Evolutionary conservation across 495 filamentous ascomycete genomes (phyloP), one percentile per base, ranked within the genome.

Genomic region (Cairneyella variabilis): DNA sequence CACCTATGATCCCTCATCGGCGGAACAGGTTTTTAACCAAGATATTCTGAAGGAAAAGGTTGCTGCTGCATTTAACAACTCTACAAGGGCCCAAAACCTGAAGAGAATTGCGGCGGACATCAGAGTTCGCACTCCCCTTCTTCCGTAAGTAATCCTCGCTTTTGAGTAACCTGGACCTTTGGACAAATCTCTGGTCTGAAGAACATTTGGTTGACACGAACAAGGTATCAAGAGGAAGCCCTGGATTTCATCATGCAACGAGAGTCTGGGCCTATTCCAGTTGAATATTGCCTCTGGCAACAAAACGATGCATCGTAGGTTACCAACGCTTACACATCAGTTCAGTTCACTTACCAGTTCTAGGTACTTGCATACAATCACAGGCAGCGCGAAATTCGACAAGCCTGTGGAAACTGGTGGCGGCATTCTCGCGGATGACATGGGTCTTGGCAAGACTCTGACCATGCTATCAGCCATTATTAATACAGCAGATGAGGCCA

Each of bases 391-490:
- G 30, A 56, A 1, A 4, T 39, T 14, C 25, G 20, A 42, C 1
- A 4, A 11, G 9, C 54, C 54, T 20, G 12, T 34, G 10, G 55
- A 58, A 30, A 58, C 25, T 26, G 28, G 39, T 3, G 91, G 91
- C 36, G 91, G 90, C 30, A 87, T 96, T 30, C 71, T 96, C 8
- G 89, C 89, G 20, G 91, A 96, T 64, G 91, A 96, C 56, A 96
- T 96, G 91, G 91, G 91, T 2, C 71, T 96, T 6, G 91, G 91
- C 10, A 96, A 96, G 68, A 95, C 91, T 0, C 75, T 96, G 12
- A 87, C 95, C 62, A 79, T 89, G 34, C 91, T 96, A 44, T 83
- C 87, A 37, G 64, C 95, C 21, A 85, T 96, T 40, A 66, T 88
- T 18, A 8, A 25, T 7, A 58, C 55, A 12, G 41, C 42, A 18